Conservation (phyloP, 345 rosid genomes). For the rapeseed (Brassica napus) region Da-Ae NC_063446.1:39087001-39087500, state of each 20-base stretch:
- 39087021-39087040: conserved; percentile 14
- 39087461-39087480: background rate
- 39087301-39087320: background rate
- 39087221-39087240: background rate
- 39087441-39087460: conserved; percentile 39
- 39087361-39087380: conserved; percentile 21
- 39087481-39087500: background rate
- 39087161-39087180: background rate
- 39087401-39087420: background rate
- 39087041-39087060: background rate
- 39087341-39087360: background rate
- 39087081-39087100: background rate
- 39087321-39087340: conserved; percentile 4
- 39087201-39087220: background rate
- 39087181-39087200: conserved; percentile 10
- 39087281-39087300: background rate
- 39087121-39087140: conserved; percentile 17
- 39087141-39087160: conserved; percentile 1
- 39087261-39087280: background rate
- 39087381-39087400: conserved; percentile 14
- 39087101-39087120: background rate
- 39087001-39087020: conserved; percentile 15
- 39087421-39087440: conserved; percentile 27
- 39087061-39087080: background rate
- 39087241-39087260: background rate